Conservation (phyloP, 73 alveolate genomes). For the Diophrys appendiculata region DNA sequence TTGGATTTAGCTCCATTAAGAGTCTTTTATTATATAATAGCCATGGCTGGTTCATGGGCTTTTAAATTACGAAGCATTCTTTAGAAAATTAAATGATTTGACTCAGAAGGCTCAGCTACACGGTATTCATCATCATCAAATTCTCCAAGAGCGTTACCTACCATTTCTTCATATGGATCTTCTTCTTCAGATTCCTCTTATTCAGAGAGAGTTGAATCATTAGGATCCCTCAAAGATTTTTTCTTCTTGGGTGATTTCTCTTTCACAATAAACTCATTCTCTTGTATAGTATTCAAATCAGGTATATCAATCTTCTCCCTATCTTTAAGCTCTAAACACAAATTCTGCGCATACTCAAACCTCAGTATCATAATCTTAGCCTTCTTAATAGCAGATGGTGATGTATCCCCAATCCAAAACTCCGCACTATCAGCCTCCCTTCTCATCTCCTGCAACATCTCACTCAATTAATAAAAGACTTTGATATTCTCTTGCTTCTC, state of each 20-base stretch:
- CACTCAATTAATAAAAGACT: conserved; percentile 1
- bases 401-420: conserved; percentile 26
- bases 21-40: conserved; percentile 12
- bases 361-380: neutral
- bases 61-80: conserved; percentile 34
- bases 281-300: neutral
- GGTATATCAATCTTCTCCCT: neutral
- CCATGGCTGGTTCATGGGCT: conserved; percentile 25
- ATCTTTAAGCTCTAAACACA: neutral
- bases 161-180: neutral
- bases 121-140: neutral
- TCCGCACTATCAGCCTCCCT: conserved; percentile 26
- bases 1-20: neutral
- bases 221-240: no score
- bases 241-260: neutral
- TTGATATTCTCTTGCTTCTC: conserved; percentile 9
- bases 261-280: no score
- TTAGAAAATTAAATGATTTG: neutral
- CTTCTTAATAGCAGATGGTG: neutral
- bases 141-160: neutral
- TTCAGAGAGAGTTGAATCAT: no score
- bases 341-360: neutral
- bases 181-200: neutral
- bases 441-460: conserved; percentile 21
- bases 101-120: neutral